Evolutionary conservation across 1,284 basidiomycete genomes (phyloP), one percentile per base, ranked within the genome.

Genomic region (Rhodotorula sp.): DNA sequence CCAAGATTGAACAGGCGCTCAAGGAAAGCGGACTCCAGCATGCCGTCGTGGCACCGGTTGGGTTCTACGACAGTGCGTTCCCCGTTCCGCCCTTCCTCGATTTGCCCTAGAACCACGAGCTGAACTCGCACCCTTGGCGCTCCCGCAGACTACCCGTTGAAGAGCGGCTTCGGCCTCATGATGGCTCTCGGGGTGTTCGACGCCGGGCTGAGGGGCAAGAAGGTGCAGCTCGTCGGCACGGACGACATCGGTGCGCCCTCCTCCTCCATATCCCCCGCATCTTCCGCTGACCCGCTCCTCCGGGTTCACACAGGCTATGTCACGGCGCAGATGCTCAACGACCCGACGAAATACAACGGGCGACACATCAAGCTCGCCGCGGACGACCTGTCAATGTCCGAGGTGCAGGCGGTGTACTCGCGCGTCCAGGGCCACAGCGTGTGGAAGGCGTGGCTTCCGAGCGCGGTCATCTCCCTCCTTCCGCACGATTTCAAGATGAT

Each of bases 151-250:
- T 65, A 48, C 15, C 70, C 70, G 8, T 57, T 46, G 46, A 19
- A 46, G n/a, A 39, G 44, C 53, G 59, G 62, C 10, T 21, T 67
- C 3, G 59, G 8, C 25, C 27, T 39, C 21, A 41, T 50, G 29
- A 51, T 61, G 50, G 59, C 29, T 7, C 36, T 67, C n/a, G 70
- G 70, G 1, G 12, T 71, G 36, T 71, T 71, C 19, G 65, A 71
- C 27, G 70, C 70, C 3, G 66, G 58, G 17, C 32, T 71, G 9
- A 21, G 39, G 3, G 70, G 66, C 17, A 64, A 61, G 44, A 22
- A 53, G n/a, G 27, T 71, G 7, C 57, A 71, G 57, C 55, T 71
- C 39, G 57, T 71, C 15, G n/a, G 61, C 36, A 53, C 55, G 13
- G 65, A 71, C 13, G 69, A 66, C 56, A 66, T 66, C 36, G 66